Conservation (phyloP, 495 filamentous ascomycete species). For the Neurospora pannonica region DNA sequence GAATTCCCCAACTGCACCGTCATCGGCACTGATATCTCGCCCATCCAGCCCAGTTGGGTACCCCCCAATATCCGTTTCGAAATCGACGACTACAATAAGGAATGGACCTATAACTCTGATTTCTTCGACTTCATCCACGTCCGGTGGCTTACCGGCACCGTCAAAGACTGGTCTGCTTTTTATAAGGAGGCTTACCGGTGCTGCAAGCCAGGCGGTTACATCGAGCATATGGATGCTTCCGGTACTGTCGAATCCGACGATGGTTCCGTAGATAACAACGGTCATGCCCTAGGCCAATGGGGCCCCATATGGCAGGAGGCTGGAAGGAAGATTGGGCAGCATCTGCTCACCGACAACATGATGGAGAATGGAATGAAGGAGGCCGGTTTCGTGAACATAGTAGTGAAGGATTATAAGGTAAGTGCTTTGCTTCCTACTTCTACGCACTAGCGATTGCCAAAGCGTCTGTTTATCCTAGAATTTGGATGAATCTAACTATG, state of each 20-base stretch:
- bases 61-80: slow-evolving; percentile 49
- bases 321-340: slow-evolving; percentile 6
- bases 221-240: slow-evolving; percentile 15
- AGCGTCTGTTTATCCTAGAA: not conserved
- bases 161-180: slow-evolving; percentile 38
- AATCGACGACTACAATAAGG: slow-evolving; percentile 47
- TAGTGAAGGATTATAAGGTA: slow-evolving; percentile 8
- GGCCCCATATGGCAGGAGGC: slow-evolving; percentile 17
- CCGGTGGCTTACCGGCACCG: slow-evolving; percentile 41
- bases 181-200: slow-evolving; percentile 21
- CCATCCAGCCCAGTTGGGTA: slow-evolving; percentile 47
- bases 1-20: slow-evolving; percentile 9
- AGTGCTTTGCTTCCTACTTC: not conserved
- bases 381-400: slow-evolving; percentile 48
- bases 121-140: slow-evolving; percentile 49
- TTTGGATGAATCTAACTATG: not conserved
- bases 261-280: not conserved
- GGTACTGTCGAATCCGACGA: not conserved
- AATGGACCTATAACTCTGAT: slow-evolving; percentile 35
- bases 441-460: too few relatives aligned
- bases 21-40: slow-evolving; percentile 53
- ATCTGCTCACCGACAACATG: slow-evolving; percentile 25
- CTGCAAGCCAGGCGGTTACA: slow-evolving; percentile 30
- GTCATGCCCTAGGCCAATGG: slow-evolving; percentile 22
- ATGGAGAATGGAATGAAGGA: slow-evolving; percentile 47